These are phyloP conservation scores for Opeltia flavorubescens DNA, from an alignment of 495 filamentous ascomycete species.

Conservation along the genomic window DNA sequence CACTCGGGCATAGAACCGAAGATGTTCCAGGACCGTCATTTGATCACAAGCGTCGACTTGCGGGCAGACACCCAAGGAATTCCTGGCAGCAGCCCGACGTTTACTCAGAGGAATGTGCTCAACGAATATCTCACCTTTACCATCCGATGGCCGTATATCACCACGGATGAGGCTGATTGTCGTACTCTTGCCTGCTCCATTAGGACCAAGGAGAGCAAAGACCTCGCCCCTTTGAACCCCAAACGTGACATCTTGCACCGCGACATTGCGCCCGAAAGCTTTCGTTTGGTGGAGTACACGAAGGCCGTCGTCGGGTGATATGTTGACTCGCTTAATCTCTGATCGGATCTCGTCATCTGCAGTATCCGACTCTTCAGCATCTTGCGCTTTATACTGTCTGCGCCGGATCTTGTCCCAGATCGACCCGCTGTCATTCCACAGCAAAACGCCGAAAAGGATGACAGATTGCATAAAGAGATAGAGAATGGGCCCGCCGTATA, in stretches of 20 bases:
- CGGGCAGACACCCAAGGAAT: constrained; percentile 55
- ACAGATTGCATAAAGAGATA: constrained; percentile 59
- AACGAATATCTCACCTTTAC: constrained; percentile 54
- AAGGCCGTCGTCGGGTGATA: constrained; percentile 46
- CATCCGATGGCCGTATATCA: constrained; percentile 53
- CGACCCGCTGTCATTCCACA: constrained; percentile 60
- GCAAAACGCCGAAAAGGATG: constrained; percentile 47
- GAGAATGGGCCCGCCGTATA: constrained; percentile 67
- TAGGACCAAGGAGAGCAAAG: constrained; percentile 76
- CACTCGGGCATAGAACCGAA: constrained; percentile 42
- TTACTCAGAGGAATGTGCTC: constrained; percentile 54
- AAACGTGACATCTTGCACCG: constrained; percentile 73
- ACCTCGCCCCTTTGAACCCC: constrained; percentile 63
- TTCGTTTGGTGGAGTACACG: constrained; percentile 65
- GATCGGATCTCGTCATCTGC: constrained; percentile 32
- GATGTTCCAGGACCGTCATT: constrained; percentile 41
- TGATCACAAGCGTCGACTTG: constrained; percentile 44
- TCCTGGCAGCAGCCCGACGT: constrained; percentile 49
- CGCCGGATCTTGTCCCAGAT: constrained; percentile 29
- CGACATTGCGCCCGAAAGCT: constrained; percentile 49
- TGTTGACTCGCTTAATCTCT: constrained; percentile 32
- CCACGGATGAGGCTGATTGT: constrained; percentile 75
- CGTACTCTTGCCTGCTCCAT: constrained; percentile 79
- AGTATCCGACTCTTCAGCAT: constrained; percentile 30
- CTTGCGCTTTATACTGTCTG: constrained; percentile 19